These are phyloP conservation scores for Linaria vulgaris DNA, from an alignment of 257 asterid species.

Conservation along the genomic window DNA sequence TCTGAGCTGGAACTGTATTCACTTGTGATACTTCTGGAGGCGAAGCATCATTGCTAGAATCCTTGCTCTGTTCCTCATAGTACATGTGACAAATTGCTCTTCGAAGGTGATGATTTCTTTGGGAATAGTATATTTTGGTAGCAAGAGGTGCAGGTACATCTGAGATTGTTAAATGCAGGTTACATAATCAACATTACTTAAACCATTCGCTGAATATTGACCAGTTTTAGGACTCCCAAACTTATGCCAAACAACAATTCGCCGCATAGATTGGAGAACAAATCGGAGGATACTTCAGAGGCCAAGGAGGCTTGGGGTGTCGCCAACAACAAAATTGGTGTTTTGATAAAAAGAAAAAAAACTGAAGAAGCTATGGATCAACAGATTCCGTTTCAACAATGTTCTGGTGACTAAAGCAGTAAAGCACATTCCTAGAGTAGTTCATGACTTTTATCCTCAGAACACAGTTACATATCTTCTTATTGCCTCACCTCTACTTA, in stretches of 20 bases:
- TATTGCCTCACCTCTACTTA: no score
- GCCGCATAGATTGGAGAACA: background rate
- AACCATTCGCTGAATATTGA: slow-evolving; percentile 10
- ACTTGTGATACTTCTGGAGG: slow-evolving; percentile 35
- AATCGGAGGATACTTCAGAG: slow-evolving; percentile 8
- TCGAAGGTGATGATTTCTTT: slow-evolving; percentile 58
- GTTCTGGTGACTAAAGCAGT: slow-evolving; percentile 5
- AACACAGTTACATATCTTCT: no score
- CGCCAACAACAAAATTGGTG: slow-evolving; percentile 8
- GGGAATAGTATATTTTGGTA: slow-evolving; percentile 81
- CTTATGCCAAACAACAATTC: background rate
- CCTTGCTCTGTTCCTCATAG: slow-evolving; percentile 45
- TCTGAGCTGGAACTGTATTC: slow-evolving; percentile 37
- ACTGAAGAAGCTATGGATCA: slow-evolving; percentile 5
- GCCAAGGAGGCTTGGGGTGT: slow-evolving; percentile 3
- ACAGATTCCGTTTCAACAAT: background rate
- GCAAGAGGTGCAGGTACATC: slow-evolving; percentile 86
- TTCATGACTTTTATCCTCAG: no score
- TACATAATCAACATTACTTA: slow-evolving; percentile 25
- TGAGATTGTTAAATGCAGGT: slow-evolving; percentile 35
- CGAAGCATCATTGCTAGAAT: slow-evolving; percentile 35
- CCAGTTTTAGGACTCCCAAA: slow-evolving; percentile 17
- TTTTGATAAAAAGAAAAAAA: background rate
- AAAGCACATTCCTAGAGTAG: background rate
- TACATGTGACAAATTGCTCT: slow-evolving; percentile 63